A percentile compares a stretch with the other conserved stretches of the same genome.
Conservation (phyloP, 306 rosid genomes). For the Trifolium pratense region DNA sequence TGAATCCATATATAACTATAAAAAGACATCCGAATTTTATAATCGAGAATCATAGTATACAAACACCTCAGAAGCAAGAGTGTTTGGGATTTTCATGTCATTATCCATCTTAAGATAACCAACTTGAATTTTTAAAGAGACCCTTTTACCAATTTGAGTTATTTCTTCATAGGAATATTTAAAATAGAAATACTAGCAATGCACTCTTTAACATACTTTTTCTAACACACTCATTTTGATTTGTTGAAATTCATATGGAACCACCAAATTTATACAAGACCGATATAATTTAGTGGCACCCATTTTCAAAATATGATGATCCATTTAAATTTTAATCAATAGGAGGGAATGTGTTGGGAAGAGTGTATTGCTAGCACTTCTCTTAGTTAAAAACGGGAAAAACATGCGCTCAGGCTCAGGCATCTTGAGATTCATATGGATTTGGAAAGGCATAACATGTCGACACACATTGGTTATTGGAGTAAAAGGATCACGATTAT, state of each 20-base stretch:
- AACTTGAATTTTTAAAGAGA: background rate
- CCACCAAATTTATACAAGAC: no score
- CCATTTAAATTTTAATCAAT: background rate
- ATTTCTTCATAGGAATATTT: background rate
- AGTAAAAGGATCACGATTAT: no score
- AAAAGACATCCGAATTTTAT: background rate
- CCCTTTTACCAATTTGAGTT: background rate
- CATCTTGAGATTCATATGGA: no score
- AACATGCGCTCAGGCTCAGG: no score
- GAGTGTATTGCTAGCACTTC: background rate
- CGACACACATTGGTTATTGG: no score
- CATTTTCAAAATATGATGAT: background rate
- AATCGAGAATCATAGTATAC: background rate
- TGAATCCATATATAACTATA: constrained; percentile 8
- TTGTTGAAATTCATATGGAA: no score
- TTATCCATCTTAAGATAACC: background rate
- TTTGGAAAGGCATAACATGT: no score
- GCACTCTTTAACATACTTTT: no score
- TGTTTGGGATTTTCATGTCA: constrained; percentile 11
- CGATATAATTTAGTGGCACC: no score
- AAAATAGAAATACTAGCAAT: no score
- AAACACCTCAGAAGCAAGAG: background rate
- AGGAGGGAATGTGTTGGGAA: background rate
- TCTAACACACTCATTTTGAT: no score
- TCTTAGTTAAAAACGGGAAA: no score